Evolutionary conservation across 768 basidiomycete genomes (phyloP).

Genomic region (Dacryopinax primogenitus): DNA sequence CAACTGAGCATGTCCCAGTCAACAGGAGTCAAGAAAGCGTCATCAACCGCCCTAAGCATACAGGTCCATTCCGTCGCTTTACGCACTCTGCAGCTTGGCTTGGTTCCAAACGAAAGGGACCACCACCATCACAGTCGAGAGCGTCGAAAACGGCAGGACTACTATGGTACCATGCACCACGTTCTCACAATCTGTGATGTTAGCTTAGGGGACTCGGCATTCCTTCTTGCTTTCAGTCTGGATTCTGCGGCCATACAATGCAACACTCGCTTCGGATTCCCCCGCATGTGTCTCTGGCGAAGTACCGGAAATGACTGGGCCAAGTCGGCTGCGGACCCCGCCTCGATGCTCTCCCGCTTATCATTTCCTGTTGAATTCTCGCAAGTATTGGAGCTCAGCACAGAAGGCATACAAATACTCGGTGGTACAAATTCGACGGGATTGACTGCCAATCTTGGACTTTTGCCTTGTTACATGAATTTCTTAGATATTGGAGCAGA

Average conservation of each 20-base stretch:
- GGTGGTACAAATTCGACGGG: neutral
- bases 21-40: neutral
- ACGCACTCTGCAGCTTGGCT: neutral
- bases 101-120: neutral
- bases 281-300: neutral
- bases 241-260: neutral
- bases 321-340: neutral
- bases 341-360: neutral
- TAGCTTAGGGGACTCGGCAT: neutral
- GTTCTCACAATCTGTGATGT: neutral
- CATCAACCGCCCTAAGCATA: neutral
- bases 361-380: neutral
- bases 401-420: neutral
- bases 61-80: neutral
- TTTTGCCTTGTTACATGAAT: neutral
- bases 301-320: constrained; percentile 1
- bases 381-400: neutral
- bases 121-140: neutral
- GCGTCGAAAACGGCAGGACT: neutral
- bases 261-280: neutral
- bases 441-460: neutral
- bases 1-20: neutral
- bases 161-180: neutral
- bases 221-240: neutral
- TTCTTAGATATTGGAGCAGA: neutral